Conservation (phyloP, 148 eudicot species). For the Rhododendron henanense region DNA sequence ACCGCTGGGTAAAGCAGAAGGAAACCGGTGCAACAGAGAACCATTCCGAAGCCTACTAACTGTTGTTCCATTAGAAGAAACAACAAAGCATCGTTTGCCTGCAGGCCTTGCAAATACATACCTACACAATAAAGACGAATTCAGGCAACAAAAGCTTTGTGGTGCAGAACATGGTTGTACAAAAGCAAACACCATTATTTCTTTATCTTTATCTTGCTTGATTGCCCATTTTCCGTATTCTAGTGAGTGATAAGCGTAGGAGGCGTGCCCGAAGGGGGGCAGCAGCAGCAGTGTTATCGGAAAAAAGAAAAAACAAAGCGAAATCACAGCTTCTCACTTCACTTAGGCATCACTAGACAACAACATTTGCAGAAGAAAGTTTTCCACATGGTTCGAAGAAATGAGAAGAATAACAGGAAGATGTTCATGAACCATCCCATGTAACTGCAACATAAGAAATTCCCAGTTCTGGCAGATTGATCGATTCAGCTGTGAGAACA, state of each 20-base stretch:
- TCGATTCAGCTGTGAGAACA: background rate
- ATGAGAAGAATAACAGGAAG: background rate
- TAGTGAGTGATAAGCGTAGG: too few relatives aligned
- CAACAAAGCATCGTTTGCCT: slow-evolving; percentile 97
- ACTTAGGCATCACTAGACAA: background rate
- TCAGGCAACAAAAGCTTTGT: background rate
- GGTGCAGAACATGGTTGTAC: too few relatives aligned
- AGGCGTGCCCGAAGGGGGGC: too few relatives aligned
- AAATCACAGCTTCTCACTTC: too few relatives aligned
- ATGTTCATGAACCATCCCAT: background rate
- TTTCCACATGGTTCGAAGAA: background rate
- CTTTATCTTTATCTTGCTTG: too few relatives aligned
- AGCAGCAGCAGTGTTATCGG: too few relatives aligned
- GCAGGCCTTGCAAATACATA: slow-evolving; percentile 90
- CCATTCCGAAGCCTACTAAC: slow-evolving; percentile 88
- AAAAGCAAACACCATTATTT: background rate
- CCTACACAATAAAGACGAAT: slow-evolving; percentile 32
- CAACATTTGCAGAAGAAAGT: background rate
- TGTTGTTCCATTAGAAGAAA: slow-evolving; percentile 89
- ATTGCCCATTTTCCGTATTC: too few relatives aligned
- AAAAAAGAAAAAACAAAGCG: too few relatives aligned
- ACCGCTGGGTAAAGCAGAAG: slow-evolving; percentile 87
- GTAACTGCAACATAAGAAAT: background rate
- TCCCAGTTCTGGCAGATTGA: background rate
- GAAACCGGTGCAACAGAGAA: slow-evolving; percentile 71